Conservation (phyloP, 2,329 filamentous ascomycete genomes). For the Colletotrichum simmondsii region DNA sequence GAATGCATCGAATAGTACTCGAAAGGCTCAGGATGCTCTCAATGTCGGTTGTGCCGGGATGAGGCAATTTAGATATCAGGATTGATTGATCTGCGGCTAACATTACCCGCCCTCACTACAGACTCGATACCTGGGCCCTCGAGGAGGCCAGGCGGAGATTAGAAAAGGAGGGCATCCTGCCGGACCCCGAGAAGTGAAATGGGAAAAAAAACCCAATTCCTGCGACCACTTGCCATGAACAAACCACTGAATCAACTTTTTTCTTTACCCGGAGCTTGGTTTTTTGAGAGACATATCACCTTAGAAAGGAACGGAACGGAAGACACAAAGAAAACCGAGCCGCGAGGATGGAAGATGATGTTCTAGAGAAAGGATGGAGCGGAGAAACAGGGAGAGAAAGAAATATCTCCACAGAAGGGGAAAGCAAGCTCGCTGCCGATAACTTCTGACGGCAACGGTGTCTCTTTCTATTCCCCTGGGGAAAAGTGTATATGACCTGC, state of each 20-base stretch:
- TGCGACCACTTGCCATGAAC: not conserved
- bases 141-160: constrained; percentile 95
- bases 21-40: not conserved
- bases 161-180: constrained; percentile 93
- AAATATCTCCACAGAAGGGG: constrained; percentile 3
- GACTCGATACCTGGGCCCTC: constrained; percentile 99
- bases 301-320: constrained; percentile 28
- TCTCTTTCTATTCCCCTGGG: not conserved
- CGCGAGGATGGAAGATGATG: constrained; percentile 14
- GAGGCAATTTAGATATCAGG: constrained; percentile 23
- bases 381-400: constrained; percentile 16
- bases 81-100: constrained; percentile 39
- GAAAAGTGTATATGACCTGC: constrained; percentile 45
- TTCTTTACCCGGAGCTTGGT: not conserved
- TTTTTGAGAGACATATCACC: constrained; percentile 2
- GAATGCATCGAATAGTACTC: not conserved
- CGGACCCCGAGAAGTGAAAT: constrained; percentile 75
- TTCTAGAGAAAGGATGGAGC: not conserved
- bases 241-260: not conserved
- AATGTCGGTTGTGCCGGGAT: not conserved
- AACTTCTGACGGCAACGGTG: not conserved
- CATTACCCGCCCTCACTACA: constrained; percentile 50
- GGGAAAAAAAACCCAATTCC: constrained; percentile 57
- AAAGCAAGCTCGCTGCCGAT: constrained; percentile 24
- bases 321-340: constrained; percentile 19